These are phyloP conservation scores for Eimeria acervulina DNA, from an alignment of 169 alveolate species.

Conservation along the genomic window DNA sequence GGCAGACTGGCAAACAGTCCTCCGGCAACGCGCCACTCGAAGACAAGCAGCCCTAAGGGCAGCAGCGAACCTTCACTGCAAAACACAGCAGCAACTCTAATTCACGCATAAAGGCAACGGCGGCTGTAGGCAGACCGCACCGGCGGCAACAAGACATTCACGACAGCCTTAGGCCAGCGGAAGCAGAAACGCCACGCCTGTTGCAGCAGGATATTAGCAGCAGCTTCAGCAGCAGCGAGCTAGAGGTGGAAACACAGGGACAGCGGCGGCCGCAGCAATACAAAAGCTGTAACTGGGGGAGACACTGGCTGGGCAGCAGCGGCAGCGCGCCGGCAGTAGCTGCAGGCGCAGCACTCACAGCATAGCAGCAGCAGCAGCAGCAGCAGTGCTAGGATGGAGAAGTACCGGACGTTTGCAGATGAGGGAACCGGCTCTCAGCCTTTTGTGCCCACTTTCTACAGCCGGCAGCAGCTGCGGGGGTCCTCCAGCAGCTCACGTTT, in stretches of 20 bases:
- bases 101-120: background rate
- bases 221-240: background rate
- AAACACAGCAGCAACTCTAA: background rate
- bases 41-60: background rate
- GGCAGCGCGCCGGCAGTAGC: background rate
- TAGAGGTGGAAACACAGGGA: background rate
- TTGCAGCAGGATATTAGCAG: background rate
- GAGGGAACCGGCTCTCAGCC: slow-evolving; percentile 80
- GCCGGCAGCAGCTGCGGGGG: slow-evolving; percentile 72
- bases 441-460: slow-evolving; percentile 76
- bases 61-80: background rate
- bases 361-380: slow-evolving; percentile 3
- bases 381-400: slow-evolving; percentile 62
- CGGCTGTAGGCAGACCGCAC: background rate
- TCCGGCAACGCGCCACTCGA: background rate
- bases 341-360: background rate
- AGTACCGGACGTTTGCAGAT: slow-evolving; percentile 78
- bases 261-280: background rate
- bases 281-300: background rate
- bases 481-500: slow-evolving; percentile 17
- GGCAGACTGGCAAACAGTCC: background rate
- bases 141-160: background rate
- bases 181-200: background rate
- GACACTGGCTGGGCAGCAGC: slow-evolving; percentile 27
- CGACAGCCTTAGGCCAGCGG: background rate